Conservation (phyloP, 108 stramenopile species). For the Epipyxis sp. region DNA sequence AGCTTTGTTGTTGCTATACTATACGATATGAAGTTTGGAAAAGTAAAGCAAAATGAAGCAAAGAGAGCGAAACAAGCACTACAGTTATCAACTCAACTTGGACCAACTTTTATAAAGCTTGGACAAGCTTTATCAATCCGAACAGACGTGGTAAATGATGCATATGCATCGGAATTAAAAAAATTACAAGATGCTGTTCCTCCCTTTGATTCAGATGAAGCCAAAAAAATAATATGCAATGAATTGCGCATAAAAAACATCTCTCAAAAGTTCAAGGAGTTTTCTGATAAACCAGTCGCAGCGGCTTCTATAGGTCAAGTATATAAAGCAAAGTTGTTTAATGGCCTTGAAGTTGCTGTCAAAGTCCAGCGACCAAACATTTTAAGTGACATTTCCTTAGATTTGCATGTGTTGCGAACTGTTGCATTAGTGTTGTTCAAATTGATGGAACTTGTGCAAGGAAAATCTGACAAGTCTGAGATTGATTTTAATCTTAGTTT, state of each 20-base stretch:
- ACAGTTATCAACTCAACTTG: constrained; percentile 62
- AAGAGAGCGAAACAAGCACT: constrained; percentile 65
- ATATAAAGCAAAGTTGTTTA: constrained; percentile 64
- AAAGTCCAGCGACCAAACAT: constrained; percentile 92
- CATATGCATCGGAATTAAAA: constrained; percentile 72
- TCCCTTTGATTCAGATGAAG: constrained; percentile 66
- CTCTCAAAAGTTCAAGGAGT: constrained; percentile 53
- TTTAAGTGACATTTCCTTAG: constrained; percentile 83
- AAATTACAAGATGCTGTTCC: constrained; percentile 76
- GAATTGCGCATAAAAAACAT: constrained; percentile 69
- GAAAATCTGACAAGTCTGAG: constrained; percentile 50
- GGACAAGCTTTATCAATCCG: constrained; percentile 78
- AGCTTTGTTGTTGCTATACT: constrained; percentile 65
- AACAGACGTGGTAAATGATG: constrained; percentile 72
- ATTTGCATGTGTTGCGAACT: constrained; percentile 84
- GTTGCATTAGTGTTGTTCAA: constrained; percentile 68
- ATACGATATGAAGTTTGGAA: constrained; percentile 65
- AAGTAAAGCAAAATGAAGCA: constrained; percentile 64
- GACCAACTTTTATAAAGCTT: constrained; percentile 77
- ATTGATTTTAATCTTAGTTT: constrained; percentile 48
- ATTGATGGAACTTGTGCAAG: constrained; percentile 72
- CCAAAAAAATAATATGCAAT: constrained; percentile 52
- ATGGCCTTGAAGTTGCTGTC: constrained; percentile 70
- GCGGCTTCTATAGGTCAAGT: constrained; percentile 90
- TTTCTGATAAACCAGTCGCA: constrained; percentile 66